Conservation (phyloP, 1,139 yeast species). For the Saccharomyces pastorianus region DNA sequence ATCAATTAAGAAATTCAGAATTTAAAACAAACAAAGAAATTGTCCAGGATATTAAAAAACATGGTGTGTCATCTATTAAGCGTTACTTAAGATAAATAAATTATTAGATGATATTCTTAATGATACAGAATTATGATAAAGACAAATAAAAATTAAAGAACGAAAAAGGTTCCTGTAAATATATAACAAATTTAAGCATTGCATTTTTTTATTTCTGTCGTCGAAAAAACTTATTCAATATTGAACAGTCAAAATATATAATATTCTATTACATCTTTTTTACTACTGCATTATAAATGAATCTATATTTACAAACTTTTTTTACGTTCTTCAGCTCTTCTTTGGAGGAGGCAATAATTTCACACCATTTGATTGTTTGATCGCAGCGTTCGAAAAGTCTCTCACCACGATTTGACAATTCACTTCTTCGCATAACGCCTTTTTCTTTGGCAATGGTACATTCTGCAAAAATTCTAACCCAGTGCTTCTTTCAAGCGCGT, state of each 20-base stretch:
- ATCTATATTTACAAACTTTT: not conserved
- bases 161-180: not conserved
- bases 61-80: not conserved
- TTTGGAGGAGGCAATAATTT: conserved; percentile 35
- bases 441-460: conserved; percentile 52
- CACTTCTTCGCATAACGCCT: conserved; percentile 70
- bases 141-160: not conserved
- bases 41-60: conserved; percentile 1
- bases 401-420: conserved; percentile 76
- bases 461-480: conserved; percentile 76
- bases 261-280: not conserved
- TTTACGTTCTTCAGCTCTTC: conserved; percentile 22
- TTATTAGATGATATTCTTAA: not conserved
- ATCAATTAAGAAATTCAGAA: conserved; percentile 14
- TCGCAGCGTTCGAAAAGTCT: conserved; percentile 56
- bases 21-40: conserved; percentile 6
- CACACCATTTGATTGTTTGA: conserved; percentile 16
- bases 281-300: not conserved
- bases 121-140: not conserved
- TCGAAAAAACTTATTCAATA: no score
- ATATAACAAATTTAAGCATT: not conserved
- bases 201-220: not conserved
- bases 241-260: no score
- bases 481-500: conserved; percentile 76
- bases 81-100: conserved; percentile 40